Evolutionary conservation across 768 basidiomycete genomes (phyloP), one percentile per base, ranked within the genome.

Genomic region (Chalciporus piperatus): DNA sequence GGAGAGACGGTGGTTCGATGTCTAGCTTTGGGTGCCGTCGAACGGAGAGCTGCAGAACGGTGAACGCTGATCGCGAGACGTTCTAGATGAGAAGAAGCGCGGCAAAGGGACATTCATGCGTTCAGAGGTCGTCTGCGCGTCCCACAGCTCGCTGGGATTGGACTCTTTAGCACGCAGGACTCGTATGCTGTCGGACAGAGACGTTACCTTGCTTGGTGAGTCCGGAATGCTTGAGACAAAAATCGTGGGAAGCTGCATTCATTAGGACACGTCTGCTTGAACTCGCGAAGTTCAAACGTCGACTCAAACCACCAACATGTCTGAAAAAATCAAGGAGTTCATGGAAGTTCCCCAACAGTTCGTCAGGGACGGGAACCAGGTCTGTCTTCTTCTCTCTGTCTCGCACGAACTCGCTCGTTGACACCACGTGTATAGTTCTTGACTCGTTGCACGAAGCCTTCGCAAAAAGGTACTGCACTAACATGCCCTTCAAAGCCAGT

Each of bases 401-500:
- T 20, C 1, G 11, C 6, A 1, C 9, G 11, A 39, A 35, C 43
- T 59, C 45, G 22, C 60, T 66, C 39, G 54, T 54, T 27, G 33
- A 23, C 6, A 37, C 16, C 16, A 40, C n/a, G 3, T 10, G 3
- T 3, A 22, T 50, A 98, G 97, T 98, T 99, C 77, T 75, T 99
- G 57, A 89, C 86, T 61, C 86, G 95, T 67, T 99, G 97, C 81
- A 96, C 94, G 52, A 99, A 99, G 76, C 97, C 97, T 54, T 92
- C 92, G 47, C 83, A 89, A 70, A 92, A 92, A 77, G 97, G 97
- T 97, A 58, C 45, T 10, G 28, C 48, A 40, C 33, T 41, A n/a
- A 8, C 32, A 48, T 12, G 45, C 39, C 16, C 25, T 30, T 43
- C 7, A 10, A 9, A 37, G n/a, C 10, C 35, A 48, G 27, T 5